phyloP scores from a whole-genome alignment of 2,329 filamentous ascomycete genomes.

The Hypoxylon sp. region DNA sequence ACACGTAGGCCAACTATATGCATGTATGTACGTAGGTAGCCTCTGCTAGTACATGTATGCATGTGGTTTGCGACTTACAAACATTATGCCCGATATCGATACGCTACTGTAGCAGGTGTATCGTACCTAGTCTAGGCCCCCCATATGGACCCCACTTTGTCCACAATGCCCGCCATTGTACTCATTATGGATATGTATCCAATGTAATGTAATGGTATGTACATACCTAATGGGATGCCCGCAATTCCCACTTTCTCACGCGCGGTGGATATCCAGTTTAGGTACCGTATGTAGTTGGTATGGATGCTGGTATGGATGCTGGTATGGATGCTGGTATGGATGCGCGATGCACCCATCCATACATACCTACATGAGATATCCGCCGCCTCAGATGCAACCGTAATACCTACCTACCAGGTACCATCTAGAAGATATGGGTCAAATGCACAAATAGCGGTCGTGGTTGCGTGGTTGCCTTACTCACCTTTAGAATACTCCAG shows the following conservation, averaged over 20 bases:
- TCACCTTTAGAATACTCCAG: conserved; percentile 31
- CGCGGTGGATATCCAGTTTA: too few relatives aligned
- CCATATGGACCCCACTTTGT: conserved; percentile 20
- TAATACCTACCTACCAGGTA: conserved; percentile 10
- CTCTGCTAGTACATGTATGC: too few relatives aligned
- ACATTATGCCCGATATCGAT: not conserved
- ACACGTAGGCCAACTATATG: not conserved
- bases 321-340: too few relatives aligned
- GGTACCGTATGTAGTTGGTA: too few relatives aligned
- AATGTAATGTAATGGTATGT: too few relatives aligned
- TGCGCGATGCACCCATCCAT: too few relatives aligned
- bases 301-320: too few relatives aligned
- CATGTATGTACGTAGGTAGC: not conserved
- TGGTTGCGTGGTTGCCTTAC: conserved; percentile 40
- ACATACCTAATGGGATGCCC: not conserved
- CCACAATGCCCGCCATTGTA: not conserved
- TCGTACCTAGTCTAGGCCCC: conserved; percentile 13
- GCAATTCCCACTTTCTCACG: too few relatives aligned
- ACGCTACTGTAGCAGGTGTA: not conserved
- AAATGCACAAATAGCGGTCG: conserved; percentile 13
- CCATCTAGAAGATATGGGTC: conserved; percentile 1
- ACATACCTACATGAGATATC: not conserved
- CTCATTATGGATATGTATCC: too few relatives aligned
- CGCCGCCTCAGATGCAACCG: conserved; percentile 14
- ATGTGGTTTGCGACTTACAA: conserved; percentile 5